These are phyloP conservation scores for Nigrospora sphaerica DNA, from an alignment of 2,329 filamentous ascomycete genomes.

Conservation along the genomic window DNA sequence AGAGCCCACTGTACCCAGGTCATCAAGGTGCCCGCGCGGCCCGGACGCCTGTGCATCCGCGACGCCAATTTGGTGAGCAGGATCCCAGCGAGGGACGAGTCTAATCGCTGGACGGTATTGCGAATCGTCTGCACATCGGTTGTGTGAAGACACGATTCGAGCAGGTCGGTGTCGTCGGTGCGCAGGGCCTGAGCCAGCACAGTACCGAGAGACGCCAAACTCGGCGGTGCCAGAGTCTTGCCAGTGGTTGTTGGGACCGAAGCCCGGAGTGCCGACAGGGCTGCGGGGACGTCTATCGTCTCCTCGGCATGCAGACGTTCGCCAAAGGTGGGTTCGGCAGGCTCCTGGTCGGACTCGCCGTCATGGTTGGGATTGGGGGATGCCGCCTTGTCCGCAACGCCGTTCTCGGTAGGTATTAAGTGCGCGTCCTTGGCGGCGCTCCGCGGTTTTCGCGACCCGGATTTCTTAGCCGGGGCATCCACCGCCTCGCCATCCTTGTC, in stretches of 20 bases:
- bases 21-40: constrained; percentile 83
- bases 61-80: constrained; percentile 82
- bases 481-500: constrained; percentile 13
- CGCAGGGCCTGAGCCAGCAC: constrained; percentile 90
- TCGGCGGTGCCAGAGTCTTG: constrained; percentile 52
- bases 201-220: constrained; percentile 76
- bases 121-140: constrained; percentile 71
- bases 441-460: constrained; percentile 5
- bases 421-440: constrained; percentile 9
- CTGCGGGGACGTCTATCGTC: constrained; percentile 67
- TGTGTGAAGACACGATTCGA: constrained; percentile 86
- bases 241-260: constrained; percentile 33
- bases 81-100: constrained; percentile 71
- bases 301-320: constrained; percentile 72
- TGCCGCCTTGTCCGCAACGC: constrained; percentile 19
- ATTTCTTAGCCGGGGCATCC: constrained; percentile 4
- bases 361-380: constrained; percentile 19
- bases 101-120: constrained; percentile 83
- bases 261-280: constrained; percentile 38
- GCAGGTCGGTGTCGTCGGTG: constrained; percentile 81
- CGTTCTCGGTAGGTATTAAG: constrained; percentile 14
- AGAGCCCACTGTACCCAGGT: constrained; percentile 95
- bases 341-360: constrained; percentile 38
- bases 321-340: constrained; percentile 67
- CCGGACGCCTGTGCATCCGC: constrained; percentile 78